Base-by-base conservation (phyloP, 371 early-diverging fungal species). In the Capillidium heterosporum region DNA sequence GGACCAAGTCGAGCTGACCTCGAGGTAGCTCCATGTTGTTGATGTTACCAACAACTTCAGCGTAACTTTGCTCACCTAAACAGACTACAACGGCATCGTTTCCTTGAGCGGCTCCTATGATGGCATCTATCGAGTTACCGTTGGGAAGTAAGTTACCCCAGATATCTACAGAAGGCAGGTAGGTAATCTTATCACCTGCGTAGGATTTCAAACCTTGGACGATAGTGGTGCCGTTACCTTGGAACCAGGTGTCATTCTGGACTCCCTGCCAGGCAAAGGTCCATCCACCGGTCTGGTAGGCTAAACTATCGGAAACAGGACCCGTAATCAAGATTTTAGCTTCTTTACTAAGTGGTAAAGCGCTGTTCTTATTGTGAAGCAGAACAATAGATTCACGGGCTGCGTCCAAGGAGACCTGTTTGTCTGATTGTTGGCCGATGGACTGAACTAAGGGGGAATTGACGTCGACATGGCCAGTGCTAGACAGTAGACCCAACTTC, bases 221-320 rank as follows among this genome's bases (percentile, higher is more conserved):
- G 32, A 77, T 70, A 5, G 71, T 68, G 26, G 66, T 67, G 23
- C 76, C 76, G 2, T 67, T 62, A 19, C 57, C 60, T 44, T 77
- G 71, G 47, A 69, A 77, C 63, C 71, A 72, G 0, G 61, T 65
- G 40, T 77, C 73, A 17, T 54, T 58, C 15, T 61, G 60, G 0
- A 68, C 58, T 0, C 78, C 80, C 63, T 75, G 75, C 77, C 77
- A 77, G 26, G 72, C 67, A 58, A 79, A 70, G 1, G 72, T 73
- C 78, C 77, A 79, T 0, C 75, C 74, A 1, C 78, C 78, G 21
- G 68, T 67, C 7, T 76, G 58, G 15, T 72, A 72, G 28, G 65
- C 54, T 8, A 74, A 54, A 13, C 65, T 65, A 42, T 73, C 54
- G 8, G 65, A 69, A 1, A 70, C 70, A 0, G 77, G 76, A 1